Percentiles rank a stretch among this genome's conserved stretches.
These are phyloP conservation scores for Trametes punicea DNA, from an alignment of 768 basidiomycete genomes.

Conservation along the genomic window DNA sequence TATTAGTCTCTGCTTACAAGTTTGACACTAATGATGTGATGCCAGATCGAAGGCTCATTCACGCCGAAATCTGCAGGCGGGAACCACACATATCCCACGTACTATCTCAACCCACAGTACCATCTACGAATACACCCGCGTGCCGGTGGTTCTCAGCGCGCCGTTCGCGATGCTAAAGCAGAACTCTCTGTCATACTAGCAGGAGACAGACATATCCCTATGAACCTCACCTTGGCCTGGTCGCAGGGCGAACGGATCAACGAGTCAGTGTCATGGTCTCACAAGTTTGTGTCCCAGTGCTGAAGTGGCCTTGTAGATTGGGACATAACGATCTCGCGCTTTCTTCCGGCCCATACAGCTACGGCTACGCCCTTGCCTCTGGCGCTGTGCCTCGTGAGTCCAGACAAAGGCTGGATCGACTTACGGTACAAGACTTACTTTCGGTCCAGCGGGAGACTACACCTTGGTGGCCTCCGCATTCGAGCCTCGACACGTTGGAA, in stretches of 20 bases:
- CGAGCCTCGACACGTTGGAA: conserved; percentile 62
- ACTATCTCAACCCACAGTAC: conserved; percentile 91
- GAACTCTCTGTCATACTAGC: conserved; percentile 45
- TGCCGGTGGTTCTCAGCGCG: not conserved
- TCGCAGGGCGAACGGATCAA: conserved; percentile 69
- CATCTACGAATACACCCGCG: conserved; percentile 53
- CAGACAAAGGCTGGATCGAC: no score
- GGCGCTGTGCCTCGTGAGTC: conserved; percentile 52
- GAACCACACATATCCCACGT: conserved; percentile 74
- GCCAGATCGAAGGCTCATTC: conserved; percentile 60
- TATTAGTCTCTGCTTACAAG: not conserved
- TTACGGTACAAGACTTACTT: not conserved
- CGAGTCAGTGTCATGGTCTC: conserved; percentile 51
- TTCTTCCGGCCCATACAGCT: conserved; percentile 79
- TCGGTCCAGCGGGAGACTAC: conserved; percentile 66
- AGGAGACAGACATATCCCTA: conserved; percentile 61
- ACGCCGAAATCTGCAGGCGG: conserved; percentile 79
- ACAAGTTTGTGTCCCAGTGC: not conserved
- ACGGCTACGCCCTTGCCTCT: conserved; percentile 62
- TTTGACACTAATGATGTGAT: not conserved
- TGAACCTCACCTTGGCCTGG: conserved; percentile 75
- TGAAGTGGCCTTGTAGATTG: conserved; percentile 35
- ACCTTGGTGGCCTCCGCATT: conserved; percentile 85
- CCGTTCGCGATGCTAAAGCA: conserved; percentile 31
- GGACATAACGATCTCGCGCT: conserved; percentile 65